These are phyloP conservation scores for Ceratocystis variospora DNA, from an alignment of 2,329 filamentous ascomycete genomes.

Conservation along the genomic window DNA sequence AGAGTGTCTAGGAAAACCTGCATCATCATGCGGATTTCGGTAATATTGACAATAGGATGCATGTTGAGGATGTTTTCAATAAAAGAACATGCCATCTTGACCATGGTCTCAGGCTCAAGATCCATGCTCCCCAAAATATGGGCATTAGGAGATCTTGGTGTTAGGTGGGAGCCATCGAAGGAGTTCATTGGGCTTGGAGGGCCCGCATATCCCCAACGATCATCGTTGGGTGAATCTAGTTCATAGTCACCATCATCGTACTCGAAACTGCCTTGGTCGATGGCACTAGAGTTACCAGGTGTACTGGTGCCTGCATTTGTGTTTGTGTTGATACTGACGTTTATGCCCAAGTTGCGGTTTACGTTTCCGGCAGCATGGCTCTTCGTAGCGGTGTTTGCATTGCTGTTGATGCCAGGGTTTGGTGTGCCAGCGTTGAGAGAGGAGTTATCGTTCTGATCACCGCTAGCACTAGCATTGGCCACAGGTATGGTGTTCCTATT, in stretches of 20 bases:
- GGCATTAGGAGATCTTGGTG: neutral
- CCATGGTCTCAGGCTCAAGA: constrained; percentile 38
- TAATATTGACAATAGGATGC: constrained; percentile 47
- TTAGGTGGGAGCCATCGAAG: constrained; percentile 19
- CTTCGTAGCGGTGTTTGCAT: neutral
- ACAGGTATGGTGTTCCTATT: neutral
- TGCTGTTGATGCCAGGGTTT: neutral
- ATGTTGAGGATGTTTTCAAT: constrained; percentile 49
- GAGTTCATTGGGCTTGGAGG: constrained; percentile 31
- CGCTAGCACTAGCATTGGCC: neutral
- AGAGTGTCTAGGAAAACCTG: constrained; percentile 38
- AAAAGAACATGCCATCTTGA: constrained; percentile 42
- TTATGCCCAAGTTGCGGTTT: neutral
- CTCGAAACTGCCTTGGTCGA: constrained; percentile 29
- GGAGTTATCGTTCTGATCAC: neutral
- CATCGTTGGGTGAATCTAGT: constrained; percentile 31
- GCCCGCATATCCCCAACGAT: constrained; percentile 47
- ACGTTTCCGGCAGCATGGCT: neutral
- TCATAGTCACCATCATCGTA: constrained; percentile 33
- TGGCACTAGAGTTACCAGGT: neutral
- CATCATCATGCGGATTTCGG: constrained; percentile 39
- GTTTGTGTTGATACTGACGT: neutral
- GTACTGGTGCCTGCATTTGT: neutral
- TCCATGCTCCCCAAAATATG: constrained; percentile 26
- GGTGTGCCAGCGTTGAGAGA: neutral